phyloP scores from a whole-genome alignment of 2,329 filamentous ascomycete genomes.

The Aspergillus eucalypticola region DNA sequence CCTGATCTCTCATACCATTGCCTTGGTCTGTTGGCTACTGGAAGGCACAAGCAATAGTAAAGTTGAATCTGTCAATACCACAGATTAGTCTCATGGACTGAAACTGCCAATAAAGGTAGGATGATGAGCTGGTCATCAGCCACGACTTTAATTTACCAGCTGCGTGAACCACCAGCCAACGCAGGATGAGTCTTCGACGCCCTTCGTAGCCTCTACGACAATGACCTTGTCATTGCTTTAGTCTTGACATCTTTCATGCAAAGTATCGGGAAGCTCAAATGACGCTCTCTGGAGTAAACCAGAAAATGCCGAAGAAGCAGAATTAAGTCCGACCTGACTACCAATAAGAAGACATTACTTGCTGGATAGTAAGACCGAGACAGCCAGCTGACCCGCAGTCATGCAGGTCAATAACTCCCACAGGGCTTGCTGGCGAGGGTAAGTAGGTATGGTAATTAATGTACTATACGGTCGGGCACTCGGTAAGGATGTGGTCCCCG shows the following conservation, averaged over 20 bases:
- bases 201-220: neutral
- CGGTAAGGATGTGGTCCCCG: neutral
- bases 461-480: no score
- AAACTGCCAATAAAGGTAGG: neutral
- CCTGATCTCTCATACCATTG: no score
- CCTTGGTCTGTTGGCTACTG: no score
- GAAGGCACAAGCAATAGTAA: no score
- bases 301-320: neutral
- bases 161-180: neutral
- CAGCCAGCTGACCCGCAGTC: neutral
- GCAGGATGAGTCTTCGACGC: neutral
- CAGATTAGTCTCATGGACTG: slow-evolving; percentile 5
- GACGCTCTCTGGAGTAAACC: neutral
- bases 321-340: neutral
- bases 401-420: neutral
- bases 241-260: neutral
- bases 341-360: neutral
- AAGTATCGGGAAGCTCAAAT: neutral
- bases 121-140: slow-evolving; percentile 8
- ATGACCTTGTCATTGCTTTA: neutral
- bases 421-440: neutral
- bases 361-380: neutral
- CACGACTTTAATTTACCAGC: slow-evolving; percentile 1
- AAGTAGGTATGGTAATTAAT: neutral
- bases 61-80: no score